Conservation (phyloP, 2,329 filamentous ascomycete genomes). For the Xylaria sp. region DNA sequence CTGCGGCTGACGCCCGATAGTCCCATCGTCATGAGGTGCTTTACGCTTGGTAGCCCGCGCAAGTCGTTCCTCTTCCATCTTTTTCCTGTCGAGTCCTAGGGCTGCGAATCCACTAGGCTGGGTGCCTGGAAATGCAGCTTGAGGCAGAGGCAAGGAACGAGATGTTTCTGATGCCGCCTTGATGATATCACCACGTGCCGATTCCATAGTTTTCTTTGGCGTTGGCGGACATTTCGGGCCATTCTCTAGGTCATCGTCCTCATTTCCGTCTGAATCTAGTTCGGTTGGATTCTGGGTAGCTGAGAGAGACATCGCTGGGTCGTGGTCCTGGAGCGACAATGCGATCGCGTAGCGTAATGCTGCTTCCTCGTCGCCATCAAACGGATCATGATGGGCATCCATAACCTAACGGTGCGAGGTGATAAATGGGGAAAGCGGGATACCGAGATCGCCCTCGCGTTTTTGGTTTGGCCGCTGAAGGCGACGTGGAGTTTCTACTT, state of each 20-base stretch:
- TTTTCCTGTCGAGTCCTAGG: slow-evolving; percentile 71
- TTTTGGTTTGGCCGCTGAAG: not conserved
- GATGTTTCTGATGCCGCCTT: slow-evolving; percentile 19
- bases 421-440: too few relatives aligned
- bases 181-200: not conserved
- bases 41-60: slow-evolving; percentile 70
- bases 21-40: slow-evolving; percentile 32
- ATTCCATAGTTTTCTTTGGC: slow-evolving; percentile 26
- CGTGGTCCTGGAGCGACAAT: slow-evolving; percentile 54
- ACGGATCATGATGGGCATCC: slow-evolving; percentile 34
- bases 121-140: not conserved
- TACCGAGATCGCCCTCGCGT: not conserved
- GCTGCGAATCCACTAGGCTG: slow-evolving; percentile 36
- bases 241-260: slow-evolving; percentile 39
- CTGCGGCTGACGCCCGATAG: slow-evolving; percentile 20
- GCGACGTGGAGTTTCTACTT: not conserved
- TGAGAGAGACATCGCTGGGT: slow-evolving; percentile 19
- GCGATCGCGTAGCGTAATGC: slow-evolving; percentile 66
- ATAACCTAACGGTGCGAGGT: too few relatives aligned
- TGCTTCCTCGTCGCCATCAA: slow-evolving; percentile 58
- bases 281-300: slow-evolving; percentile 36
- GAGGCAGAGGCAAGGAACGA: not conserved
- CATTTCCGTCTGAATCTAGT: slow-evolving; percentile 43
- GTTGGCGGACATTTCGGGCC: slow-evolving; percentile 32
- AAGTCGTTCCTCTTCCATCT: slow-evolving; percentile 85